phyloP scores from a whole-genome alignment of 2,329 filamentous ascomycete species.

The Emergomyces orientalis region DNA sequence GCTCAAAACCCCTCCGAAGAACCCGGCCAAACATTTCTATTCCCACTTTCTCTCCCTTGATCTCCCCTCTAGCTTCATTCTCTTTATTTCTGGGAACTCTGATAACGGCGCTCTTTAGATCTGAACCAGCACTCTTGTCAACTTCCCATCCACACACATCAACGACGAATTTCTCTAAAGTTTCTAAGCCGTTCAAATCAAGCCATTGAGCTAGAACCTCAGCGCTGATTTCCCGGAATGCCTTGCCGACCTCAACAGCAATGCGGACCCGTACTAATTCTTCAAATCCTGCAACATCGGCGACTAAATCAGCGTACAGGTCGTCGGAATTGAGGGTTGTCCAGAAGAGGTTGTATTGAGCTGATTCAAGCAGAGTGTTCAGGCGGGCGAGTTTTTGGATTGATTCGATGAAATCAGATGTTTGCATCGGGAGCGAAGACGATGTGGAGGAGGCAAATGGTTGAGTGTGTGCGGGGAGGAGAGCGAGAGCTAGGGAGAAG shows the following conservation, averaged over 20 bases:
- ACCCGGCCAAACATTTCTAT: slow-evolving; percentile 50
- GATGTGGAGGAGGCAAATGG: slow-evolving; percentile 46
- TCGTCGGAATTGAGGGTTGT: slow-evolving; percentile 84
- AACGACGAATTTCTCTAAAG: slow-evolving; percentile 66
- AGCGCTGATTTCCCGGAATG: slow-evolving; percentile 63
- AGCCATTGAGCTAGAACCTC: slow-evolving; percentile 65
- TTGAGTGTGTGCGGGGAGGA: slow-evolving; percentile 77
- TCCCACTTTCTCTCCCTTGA: slow-evolving; percentile 87
- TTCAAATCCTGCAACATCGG: slow-evolving; percentile 91
- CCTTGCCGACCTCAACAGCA: slow-evolving; percentile 73
- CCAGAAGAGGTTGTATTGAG: slow-evolving; percentile 92
- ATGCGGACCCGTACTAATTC: slow-evolving; percentile 86
- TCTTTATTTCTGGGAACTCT: slow-evolving; percentile 86
- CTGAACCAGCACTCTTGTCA: slow-evolving; percentile 44
- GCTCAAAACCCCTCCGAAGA: slow-evolving; percentile 77
- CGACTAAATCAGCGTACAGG: slow-evolving; percentile 87
- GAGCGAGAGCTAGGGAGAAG: slow-evolving; percentile 87
- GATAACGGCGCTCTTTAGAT: slow-evolving; percentile 40
- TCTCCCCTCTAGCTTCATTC: slow-evolving; percentile 91
- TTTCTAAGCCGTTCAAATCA: slow-evolving; percentile 55
- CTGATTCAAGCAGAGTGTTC: slow-evolving; percentile 78
- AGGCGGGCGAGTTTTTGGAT: slow-evolving; percentile 77
- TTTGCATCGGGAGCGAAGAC: slow-evolving; percentile 33
- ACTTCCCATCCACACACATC: slow-evolving; percentile 84
- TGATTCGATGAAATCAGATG: slow-evolving; percentile 63